Conservation (phyloP, 2,329 filamentous ascomycete species). For the Cordyceps cicadae region DNA sequence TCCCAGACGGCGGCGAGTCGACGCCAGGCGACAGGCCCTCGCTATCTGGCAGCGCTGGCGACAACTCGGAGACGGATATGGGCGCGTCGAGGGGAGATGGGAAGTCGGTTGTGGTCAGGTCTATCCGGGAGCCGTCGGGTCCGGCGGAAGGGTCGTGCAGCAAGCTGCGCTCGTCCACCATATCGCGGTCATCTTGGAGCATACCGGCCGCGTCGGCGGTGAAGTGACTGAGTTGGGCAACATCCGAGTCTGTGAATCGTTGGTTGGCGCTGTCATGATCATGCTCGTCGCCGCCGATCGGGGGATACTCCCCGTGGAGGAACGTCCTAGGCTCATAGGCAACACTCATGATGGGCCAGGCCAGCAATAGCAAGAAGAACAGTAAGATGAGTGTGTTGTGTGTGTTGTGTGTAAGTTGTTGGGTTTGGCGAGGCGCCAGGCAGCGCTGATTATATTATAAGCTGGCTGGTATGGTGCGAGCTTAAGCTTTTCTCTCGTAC, state of each 20-base stretch:
- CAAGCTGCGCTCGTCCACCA: constrained; percentile 25
- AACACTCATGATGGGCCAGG: constrained; percentile 37
- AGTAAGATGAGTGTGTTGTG: no score
- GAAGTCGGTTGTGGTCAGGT: constrained; percentile 27
- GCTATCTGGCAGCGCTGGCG: constrained; percentile 25
- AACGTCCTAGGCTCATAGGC: constrained; percentile 44
- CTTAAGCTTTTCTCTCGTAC: not conserved
- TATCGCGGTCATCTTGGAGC: constrained; percentile 27
- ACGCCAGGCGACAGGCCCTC: constrained; percentile 27
- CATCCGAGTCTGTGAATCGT: constrained; percentile 35
- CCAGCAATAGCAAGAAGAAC: no score
- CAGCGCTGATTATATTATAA: no score
- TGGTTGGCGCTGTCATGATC: constrained; percentile 33
- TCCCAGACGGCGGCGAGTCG: constrained; percentile 27
- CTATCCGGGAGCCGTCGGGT: constrained; percentile 32
- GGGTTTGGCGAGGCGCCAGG: no score
- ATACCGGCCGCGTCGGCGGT: constrained; percentile 28
- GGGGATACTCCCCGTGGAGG: constrained; percentile 41
- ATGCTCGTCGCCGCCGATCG: constrained; percentile 36
- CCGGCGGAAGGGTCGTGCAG: constrained; percentile 28
- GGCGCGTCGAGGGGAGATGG: constrained; percentile 27
- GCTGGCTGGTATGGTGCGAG: no score
- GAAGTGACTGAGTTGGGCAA: constrained; percentile 36
- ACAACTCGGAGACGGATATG: constrained; percentile 23
- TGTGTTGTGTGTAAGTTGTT: no score